phyloP scores from a whole-genome alignment of 257 asterid species.

The Solanum megistacrolobum region DNA sequence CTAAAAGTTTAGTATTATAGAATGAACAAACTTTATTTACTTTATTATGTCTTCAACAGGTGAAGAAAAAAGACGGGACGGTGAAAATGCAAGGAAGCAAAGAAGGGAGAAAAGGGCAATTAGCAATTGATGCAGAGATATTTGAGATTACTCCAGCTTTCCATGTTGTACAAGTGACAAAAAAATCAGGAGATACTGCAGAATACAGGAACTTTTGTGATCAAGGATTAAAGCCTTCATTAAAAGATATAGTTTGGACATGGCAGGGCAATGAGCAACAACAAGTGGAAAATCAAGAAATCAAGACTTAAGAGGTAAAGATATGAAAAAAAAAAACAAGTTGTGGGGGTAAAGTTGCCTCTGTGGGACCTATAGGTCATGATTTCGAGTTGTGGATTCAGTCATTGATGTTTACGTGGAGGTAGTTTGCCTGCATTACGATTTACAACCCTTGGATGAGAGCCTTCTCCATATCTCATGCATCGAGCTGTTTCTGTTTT shows the following conservation, averaged over 20 bases:
- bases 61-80: not conserved
- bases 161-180: not conserved
- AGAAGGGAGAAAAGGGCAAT: not conserved
- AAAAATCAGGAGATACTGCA: not conserved
- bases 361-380: not conserved
- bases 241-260: slow-evolving; percentile 33
- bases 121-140: not conserved
- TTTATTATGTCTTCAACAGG: not conserved
- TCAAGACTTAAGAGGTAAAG: not conserved
- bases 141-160: not conserved
- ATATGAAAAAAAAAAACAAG: not conserved
- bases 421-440: not conserved
- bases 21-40: not conserved
- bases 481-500: too few relatives aligned
- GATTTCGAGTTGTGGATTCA: not conserved
- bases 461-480: not conserved
- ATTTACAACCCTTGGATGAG: not conserved
- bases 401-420: not conserved
- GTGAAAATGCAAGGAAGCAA: slow-evolving; percentile 1
- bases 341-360: not conserved
- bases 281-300: not conserved
- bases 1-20: not conserved
- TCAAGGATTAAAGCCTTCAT: slow-evolving; percentile 19
- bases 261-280: slow-evolving; percentile 34
- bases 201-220: not conserved